Base-by-base conservation (phyloP, 2,329 filamentous ascomycete species). In the Ophiostoma quercus region DNA sequence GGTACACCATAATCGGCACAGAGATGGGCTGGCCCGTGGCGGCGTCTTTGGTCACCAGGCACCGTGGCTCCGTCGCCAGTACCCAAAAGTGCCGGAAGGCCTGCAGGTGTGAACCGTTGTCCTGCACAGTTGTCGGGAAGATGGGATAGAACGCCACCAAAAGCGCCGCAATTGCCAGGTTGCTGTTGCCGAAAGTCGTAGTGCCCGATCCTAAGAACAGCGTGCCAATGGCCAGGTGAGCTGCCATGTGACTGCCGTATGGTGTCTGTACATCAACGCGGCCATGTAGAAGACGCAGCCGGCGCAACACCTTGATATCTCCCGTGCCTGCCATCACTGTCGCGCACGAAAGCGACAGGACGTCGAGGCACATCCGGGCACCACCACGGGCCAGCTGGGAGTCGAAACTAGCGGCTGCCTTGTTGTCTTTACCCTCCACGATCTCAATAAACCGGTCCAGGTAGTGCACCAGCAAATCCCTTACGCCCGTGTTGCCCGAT, bases 51-150 rank as follows among this genome's bases (percentile, higher is more conserved):
- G 92, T 87, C 0, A 99, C 87, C 0, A 99, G 85, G 77, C 94
- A 98, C 68, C 96, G 87, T 11, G 92, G 88, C 76, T 99, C 95
- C 0, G 92, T 90, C 1, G 95, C 95, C 3, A 99, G 84, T 12
- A 97, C 94, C 95, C 95, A 99, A 76, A 99, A 91, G 79, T 99
- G 94, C 5, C 96, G 88, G 81, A 99, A 95, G 3, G 96, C 95
- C 81, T 99, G 95, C 6, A 99, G 84, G 76, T 99, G 95, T 12
- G 92, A 93, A 73, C 92, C 90, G 77, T 98, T 98, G 80, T 99
- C 95, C 75, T 96, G 90, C 1, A 98, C 92, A 39, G 88, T 90
- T 11, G 87, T 90, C 0, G 95, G 95, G 77, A 96, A 97, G 25
- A 97, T 85, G 0, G 95, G 95, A 76, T 99, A 99, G 78, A 99